Conservation (phyloP, 352 stramenopile genomes). For the Discostella stelligera region DNA sequence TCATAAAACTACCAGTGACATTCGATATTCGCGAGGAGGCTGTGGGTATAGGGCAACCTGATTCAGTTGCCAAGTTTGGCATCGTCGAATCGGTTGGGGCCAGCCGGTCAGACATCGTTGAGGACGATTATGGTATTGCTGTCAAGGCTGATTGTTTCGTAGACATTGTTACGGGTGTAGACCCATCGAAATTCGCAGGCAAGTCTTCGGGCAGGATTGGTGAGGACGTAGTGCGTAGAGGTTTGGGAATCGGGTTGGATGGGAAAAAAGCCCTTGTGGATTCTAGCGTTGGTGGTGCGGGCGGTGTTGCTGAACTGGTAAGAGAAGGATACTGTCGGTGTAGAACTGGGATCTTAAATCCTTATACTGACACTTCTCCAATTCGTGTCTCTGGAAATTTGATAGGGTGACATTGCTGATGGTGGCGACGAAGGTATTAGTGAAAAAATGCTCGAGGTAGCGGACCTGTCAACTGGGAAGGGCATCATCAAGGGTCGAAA, state of each 20-base stretch:
- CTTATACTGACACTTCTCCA: background rate
- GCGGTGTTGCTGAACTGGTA: constrained; percentile 26
- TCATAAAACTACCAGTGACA: constrained; percentile 41
- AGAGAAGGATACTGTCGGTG: background rate
- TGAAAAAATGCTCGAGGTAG: constrained; percentile 68
- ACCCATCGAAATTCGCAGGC: constrained; percentile 75
- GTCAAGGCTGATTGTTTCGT: constrained; percentile 75
- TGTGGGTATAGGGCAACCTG: constrained; percentile 73
- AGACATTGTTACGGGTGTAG: constrained; percentile 81
- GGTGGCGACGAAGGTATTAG: constrained; percentile 46
- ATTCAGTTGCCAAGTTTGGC: constrained; percentile 70
- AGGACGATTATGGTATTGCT: constrained; percentile 83
- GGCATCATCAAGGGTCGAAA: constrained; percentile 80
- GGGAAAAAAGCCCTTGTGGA: constrained; percentile 16
- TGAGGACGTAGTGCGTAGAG: constrained; percentile 65
- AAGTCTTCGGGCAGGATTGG: constrained; percentile 63
- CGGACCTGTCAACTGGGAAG: constrained; percentile 76
- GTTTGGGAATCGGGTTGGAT: constrained; percentile 67
- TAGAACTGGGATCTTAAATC: background rate
- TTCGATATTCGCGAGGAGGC: constrained; percentile 77
- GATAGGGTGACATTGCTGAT: constrained; percentile 25
- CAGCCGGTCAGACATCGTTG: constrained; percentile 51
- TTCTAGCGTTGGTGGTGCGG: constrained; percentile 4
- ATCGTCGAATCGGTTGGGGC: constrained; percentile 67
- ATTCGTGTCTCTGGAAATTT: background rate